Evolutionary conservation across 805 yeast genomes (phyloP), one percentile per base, ranked within the genome.

Genomic region (Alloascoidea africana): DNA sequence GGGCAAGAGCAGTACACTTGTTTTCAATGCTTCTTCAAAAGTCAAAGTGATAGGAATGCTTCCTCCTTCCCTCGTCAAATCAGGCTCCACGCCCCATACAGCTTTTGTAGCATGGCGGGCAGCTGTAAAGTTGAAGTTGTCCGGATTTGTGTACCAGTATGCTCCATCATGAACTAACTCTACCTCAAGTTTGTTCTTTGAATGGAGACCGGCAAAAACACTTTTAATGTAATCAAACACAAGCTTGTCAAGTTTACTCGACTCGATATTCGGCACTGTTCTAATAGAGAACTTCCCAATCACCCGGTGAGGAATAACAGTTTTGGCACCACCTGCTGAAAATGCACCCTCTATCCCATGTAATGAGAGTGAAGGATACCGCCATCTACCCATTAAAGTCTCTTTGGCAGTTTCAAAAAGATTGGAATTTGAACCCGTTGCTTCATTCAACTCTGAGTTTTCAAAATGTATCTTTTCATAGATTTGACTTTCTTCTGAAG

Each of bases 291-390:
- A 91, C 65, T 91, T 91, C 52, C 98, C 98, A 38, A 65, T 60
- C 27, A 91, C 97, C 55, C 78, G 80, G 36, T 96, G 83, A 27
- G 98, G 98, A 46, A 91, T 91, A 38, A 91, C 98, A 27, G 98
- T 91, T 67, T 91, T 91, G 41, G 97, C 98, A 46, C 98, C 98
- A 36, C 81, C 70, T 34, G 82, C 89, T 36, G 80, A 77, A 59
- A 91, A 91, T 4, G 97, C 98, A 45, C 98, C 98, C 62, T 91
- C 98, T 39, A 91, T 70, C 47, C 98, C 98, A 60, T 91, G 98
- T 46, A 91, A 60, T 2, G 97, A 87, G 51, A 91, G 67, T 4
- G 97, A 85, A 39, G 98, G 98, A 63, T 69, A 86, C 69, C 98
- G 80, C 98, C 98, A 91, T 71, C 98, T 77, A 60, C 87, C 96